Conservation (phyloP, 2,329 filamentous ascomycete species). For the Talaromyces rugulosus region DNA sequence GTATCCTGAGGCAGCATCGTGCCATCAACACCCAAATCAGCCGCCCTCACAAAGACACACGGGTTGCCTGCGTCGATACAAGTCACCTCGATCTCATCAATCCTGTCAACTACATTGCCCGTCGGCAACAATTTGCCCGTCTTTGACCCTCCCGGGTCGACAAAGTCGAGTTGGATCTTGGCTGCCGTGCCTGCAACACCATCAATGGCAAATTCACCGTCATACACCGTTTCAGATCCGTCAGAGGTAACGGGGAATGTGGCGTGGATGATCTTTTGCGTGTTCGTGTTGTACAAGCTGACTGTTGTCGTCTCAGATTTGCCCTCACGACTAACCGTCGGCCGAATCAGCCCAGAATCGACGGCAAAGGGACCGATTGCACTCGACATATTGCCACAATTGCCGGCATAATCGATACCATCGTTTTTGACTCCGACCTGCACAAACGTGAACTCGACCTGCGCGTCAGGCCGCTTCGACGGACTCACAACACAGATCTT, state of each 20-base stretch:
- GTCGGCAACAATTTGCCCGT: conserved; percentile 61
- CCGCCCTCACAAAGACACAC: conserved; percentile 57
- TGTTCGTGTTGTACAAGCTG: conserved; percentile 68
- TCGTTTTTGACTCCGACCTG: conserved; percentile 61
- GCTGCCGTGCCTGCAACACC: conserved; percentile 59
- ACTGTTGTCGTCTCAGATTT: conserved; percentile 39
- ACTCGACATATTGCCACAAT: conserved; percentile 71
- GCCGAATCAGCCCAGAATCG: conserved; percentile 48
- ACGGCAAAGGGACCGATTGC: conserved; percentile 64
- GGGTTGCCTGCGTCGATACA: conserved; percentile 64
- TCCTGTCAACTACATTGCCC: conserved; percentile 49
- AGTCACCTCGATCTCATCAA: conserved; percentile 50
- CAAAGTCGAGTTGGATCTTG: conserved; percentile 57
- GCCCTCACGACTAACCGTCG: conserved; percentile 16
- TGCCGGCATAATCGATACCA: conserved; percentile 62
- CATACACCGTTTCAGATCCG: conserved; percentile 38
- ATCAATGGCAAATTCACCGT: conserved; percentile 59
- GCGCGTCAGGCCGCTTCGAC: conserved; percentile 45
- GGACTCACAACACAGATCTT: conserved; percentile 66
- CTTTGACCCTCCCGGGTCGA: conserved; percentile 59
- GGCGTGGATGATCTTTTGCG: conserved; percentile 58
- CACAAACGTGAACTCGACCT: conserved; percentile 69
- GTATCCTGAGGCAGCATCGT: conserved; percentile 53
- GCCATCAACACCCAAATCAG: conserved; percentile 48
- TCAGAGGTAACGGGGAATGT: conserved; percentile 51